Conservation (phyloP, 257 asterid genomes). For the Solanum habrochaites region DNA sequence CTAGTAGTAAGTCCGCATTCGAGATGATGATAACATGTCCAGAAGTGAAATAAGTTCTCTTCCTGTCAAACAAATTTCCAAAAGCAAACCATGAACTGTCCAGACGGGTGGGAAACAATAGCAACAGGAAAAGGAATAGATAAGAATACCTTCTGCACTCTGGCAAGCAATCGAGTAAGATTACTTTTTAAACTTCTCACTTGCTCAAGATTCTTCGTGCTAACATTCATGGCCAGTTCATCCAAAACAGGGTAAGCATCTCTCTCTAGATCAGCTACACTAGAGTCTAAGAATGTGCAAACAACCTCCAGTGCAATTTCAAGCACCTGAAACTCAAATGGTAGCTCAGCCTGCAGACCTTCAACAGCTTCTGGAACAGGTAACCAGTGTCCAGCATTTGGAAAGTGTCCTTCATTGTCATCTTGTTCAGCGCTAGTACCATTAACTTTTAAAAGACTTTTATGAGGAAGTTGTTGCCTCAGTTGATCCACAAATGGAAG, state of each 20-base stretch:
- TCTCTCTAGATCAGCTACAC: slow-evolving; percentile 81
- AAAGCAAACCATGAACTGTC: not conserved
- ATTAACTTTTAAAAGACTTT: slow-evolving; percentile 17
- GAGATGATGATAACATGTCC: not conserved
- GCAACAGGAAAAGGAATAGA: not conserved
- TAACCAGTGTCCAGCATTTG: slow-evolving; percentile 45
- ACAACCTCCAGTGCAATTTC: slow-evolving; percentile 95
- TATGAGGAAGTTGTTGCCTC: slow-evolving; percentile 63
- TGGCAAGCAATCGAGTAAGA: slow-evolving; percentile 87
- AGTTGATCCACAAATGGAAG: slow-evolving; percentile 97
- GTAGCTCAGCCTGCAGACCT: slow-evolving; percentile 80
- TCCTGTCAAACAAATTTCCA: not conserved
- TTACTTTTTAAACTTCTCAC: slow-evolving; percentile 91
- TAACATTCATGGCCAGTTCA: slow-evolving; percentile 85
- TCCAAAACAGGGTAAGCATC: slow-evolving; percentile 94
- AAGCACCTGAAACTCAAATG: slow-evolving; percentile 96
- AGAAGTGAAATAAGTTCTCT: not conserved
- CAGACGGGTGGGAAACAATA: not conserved
- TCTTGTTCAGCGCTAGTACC: slow-evolving; percentile 27
- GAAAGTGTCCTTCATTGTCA: slow-evolving; percentile 44
- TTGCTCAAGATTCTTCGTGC: slow-evolving; percentile 90
- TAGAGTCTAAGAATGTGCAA: slow-evolving; percentile 68
- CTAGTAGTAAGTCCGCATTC: not conserved
- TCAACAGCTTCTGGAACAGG: slow-evolving; percentile 63
- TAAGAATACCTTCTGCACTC: slow-evolving; percentile 76